Base-by-base conservation (phyloP, 2,329 filamentous ascomycete genomes). In the Nakataea oryzae region DNA sequence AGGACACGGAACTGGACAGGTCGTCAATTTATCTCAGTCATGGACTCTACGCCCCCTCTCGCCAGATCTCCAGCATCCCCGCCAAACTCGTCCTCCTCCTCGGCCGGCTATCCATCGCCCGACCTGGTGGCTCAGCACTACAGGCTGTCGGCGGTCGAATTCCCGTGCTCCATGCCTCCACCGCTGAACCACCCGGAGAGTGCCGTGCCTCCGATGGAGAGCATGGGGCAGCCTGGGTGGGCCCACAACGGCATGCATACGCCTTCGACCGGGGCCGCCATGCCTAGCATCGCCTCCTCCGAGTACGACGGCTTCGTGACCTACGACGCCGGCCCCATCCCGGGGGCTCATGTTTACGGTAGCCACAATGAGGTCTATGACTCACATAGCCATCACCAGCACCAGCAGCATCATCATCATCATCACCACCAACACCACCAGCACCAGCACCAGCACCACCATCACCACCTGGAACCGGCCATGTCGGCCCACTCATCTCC, bases 271-370 rank as follows among this genome's bases (percentile, higher is more conserved):
- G 74, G 76, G 3, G 70, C 77, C 57, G 71, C 73, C 62, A 74
- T 78, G 64, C 74, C 79, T 61, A 79, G 75, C 66, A 74, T 81
- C 32, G 70, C 82, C 62, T 74, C 79, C 41, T 70, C 77, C 47
- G 81, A 82, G 57, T 85, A 83, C 68, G 78, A 81, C 66, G 70
- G 76, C 32, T 85, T 82, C 68, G 73, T 74, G 64, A 73, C 74
- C 62, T 83, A 81, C 67, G 75, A 78, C 47, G 12, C 12, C n/a
- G 67, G 74, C 29, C 69, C 72, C 61, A 69, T 79, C 64, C 69
- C 75, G 62, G 65, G 72, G 26, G 65, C 59, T 3, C 61, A 58
- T 47, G 60, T 78, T 3, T 83, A 81, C 66, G 74, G 71, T 64
- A 11, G 47, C 28, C 41, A 55, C 3, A 76, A 79, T 67, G 78